A percentile compares a stretch with the other conserved stretches of the same genome.
phyloP scores from a whole-genome alignment of 163 green algal species.

The Volvox carteri region DNA sequence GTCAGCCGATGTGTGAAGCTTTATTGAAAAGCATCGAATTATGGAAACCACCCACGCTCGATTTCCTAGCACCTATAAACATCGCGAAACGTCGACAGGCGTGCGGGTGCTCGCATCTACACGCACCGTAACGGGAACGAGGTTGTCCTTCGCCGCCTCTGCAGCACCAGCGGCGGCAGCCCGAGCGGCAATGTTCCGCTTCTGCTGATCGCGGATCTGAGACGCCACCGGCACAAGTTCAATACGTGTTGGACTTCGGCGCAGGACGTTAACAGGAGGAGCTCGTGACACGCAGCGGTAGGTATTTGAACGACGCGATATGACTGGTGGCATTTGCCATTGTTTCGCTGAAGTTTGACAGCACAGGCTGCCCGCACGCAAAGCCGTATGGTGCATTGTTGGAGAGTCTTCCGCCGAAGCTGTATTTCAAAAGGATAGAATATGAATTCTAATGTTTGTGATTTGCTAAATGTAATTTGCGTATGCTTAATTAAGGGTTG shows the following conservation, averaged over 20 bases:
- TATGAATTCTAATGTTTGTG: no score
- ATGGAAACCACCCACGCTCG: no score
- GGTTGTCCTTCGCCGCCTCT: slow-evolving; percentile 64
- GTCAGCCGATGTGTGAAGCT: no score
- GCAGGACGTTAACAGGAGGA: not conserved
- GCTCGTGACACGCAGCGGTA: not conserved
- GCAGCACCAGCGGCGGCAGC: not conserved
- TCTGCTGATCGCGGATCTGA: not conserved
- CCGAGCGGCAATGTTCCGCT: not conserved
- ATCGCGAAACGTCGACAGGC: no score
- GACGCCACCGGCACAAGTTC: not conserved
- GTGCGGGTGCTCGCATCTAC: not conserved
- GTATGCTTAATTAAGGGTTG: no score
- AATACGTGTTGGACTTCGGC: not conserved
- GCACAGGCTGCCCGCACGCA: slow-evolving; percentile 2
- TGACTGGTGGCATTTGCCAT: not conserved
- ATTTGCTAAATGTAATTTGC: no score
- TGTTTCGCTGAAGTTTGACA: slow-evolving; percentile 6
- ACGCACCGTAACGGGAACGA: slow-evolving; percentile 80
- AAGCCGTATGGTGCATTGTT: not conserved
- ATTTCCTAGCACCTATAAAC: no score
- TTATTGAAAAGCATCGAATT: no score
- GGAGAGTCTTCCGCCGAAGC: not conserved
- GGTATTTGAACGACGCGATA: not conserved
- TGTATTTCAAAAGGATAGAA: no score